Evolutionary conservation across 75 land plant species (phyloP), one percentile per base, ranked within the genome.

Genomic region (Cupressus sempervirens): DNA sequence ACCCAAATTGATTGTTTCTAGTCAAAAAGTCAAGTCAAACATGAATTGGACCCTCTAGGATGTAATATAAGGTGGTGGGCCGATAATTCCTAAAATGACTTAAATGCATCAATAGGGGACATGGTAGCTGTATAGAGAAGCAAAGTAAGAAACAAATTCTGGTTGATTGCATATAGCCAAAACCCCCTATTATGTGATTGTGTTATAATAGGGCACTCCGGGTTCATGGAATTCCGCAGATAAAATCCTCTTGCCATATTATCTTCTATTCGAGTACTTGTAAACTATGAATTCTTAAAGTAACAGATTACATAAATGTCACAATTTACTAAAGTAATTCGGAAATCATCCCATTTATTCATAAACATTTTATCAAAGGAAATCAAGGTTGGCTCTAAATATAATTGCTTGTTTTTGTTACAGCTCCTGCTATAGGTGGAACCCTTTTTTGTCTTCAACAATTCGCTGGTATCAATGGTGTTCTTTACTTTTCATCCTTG

Each of bases 401-500:
- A 34, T 52, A 67, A 79, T 86, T 74, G 45, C 23, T 54, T 79
- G 26, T 32, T 46, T 23, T 86, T 18, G 36, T 81, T 88, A 88
- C 99, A 97, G 98, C 90, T 87, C 93, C 98, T 58, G 87, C 89
- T 16, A 94, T 93, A 88, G 99, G 99, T 48, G 93, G 96, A 54
- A 81, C 92, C 35, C 94, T 97, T 79, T 97, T 95, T 86, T 48
- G 89, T 13, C 91, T 97, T 65, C 99, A 97, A 82, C 99, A 97
- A 54, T 97, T 97, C 88, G 92, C 99, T 77, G 99, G 99, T 83
- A 95, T 97, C 85, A 97, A 96, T 89, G 99, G 98, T 62, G 95
- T 97, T 75, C 91, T 97, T 40, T 97, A 96, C 83, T 97, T 97
- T 86, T 97, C 99, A 82, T 95, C 99, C 48, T 88, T 93, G 84